Base-by-base conservation (phyloP, 2,329 filamentous ascomycete species). In the Fusarium poae region DNA sequence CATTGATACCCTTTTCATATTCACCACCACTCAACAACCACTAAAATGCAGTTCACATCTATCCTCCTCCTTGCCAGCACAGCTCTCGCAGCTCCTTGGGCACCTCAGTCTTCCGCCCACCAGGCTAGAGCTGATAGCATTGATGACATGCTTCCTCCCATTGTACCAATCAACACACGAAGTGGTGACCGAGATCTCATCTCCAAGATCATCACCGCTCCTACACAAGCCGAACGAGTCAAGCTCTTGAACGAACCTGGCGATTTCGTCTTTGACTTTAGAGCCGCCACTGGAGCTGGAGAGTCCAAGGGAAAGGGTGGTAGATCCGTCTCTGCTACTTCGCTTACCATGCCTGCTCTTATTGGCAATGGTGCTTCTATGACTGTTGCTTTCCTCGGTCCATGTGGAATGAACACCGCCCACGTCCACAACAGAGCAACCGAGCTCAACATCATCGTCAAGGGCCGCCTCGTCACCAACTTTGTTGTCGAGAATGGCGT, bases 221-320 rank as follows among this genome's bases (percentile, higher is more conserved):
- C 77, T 1, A 79, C 78, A 0, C 74, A 77, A 29, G 59, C 56
- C 23, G 76, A 79, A 5, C 76, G 78, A n/a, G 62, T 74, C 71
- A 72, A 69, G 53, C 72, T 80, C 10, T 74, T 63, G 1, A 27
- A 63, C 9, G 42, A 63, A 1, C 60, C 58, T 3, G 60, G 60
- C 11, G 60, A 63, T 6, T 63, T 23, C 1, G 27, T 63, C 30
- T 63, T 63, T 27, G 60, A 63, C 49, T 63, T 63, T 30, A 63
- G 43, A 13, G 42, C 42, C 4, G 49, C 30, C 4, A 37, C 35
- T 1, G 60, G 35, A 12, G 49, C 35, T 3, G 60, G 60, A 3
- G 60, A 63, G 15, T 9, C 60, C 18, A 5, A 5, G 0, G 60
- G 60, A 16, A 63, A 63, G 9, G 60, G 60, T 0, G 60, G 60